Conservation (phyloP, 495 filamentous ascomycete species). For the Parachaetomium inaequale region DNA sequence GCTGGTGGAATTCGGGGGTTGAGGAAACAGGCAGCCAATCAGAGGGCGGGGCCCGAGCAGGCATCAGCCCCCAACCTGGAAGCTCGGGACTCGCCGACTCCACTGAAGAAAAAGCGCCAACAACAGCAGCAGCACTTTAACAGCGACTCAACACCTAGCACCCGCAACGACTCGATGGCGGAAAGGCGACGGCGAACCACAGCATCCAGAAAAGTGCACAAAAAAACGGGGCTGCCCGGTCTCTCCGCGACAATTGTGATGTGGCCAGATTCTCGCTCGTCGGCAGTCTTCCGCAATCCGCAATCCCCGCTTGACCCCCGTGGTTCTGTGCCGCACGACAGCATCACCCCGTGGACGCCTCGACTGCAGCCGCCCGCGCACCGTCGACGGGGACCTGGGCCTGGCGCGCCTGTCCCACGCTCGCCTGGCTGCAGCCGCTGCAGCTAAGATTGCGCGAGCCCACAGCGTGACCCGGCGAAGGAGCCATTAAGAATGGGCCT, state of each 20-base stretch:
- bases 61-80: neutral
- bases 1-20: too few relatives aligned
- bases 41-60: neutral
- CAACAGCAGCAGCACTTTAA: too few relatives aligned
- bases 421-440: neutral
- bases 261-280: too few relatives aligned
- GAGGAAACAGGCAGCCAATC: neutral
- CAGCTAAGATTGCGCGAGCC: neutral
- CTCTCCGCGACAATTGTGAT: too few relatives aligned
- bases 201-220: too few relatives aligned
- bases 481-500: neutral
- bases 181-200: too few relatives aligned
- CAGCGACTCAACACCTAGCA: too few relatives aligned
- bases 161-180: too few relatives aligned
- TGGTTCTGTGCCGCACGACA: neutral
- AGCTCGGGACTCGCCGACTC: neutral
- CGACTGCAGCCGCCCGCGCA: neutral
- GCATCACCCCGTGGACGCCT: neutral
- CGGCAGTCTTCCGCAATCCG: too few relatives aligned
- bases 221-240: too few relatives aligned
- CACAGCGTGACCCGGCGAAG: neutral
- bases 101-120: neutral
- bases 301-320: neutral
- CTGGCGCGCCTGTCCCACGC: neutral
- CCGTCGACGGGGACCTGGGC: neutral